Evolutionary conservation across 768 basidiomycete genomes (phyloP), one percentile per base, ranked within the genome.

Genomic region (Boletus insuetus): DNA sequence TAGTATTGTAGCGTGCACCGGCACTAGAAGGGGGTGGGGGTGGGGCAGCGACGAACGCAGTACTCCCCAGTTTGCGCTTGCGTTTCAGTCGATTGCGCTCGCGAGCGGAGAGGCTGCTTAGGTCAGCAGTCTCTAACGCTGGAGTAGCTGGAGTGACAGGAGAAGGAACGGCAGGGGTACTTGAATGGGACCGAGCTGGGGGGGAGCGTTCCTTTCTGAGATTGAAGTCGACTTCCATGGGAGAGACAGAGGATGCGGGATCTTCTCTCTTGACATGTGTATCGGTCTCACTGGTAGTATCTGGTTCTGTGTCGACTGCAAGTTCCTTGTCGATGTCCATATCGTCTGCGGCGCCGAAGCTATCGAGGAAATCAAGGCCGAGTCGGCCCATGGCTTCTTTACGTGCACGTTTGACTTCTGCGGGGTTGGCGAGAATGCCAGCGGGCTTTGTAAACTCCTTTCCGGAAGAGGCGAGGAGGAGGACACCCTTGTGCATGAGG

Each of bases 71-170:
- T 65, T 95, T 97, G 53, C 95, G 88, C 68, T 98, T 98, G 29
- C 97, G 82, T 71, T 99, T 99, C 32, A 98, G 76, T 45, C 95
- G 83, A 68, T 97, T 97, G 32, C 90, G 84, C 72, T 98, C 96
- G 51, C 97, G 85, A 12, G 94, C 93, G 32, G 94, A 97, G 43
- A 98, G 75, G 7, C 80, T 81, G 41, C 65, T 74, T 5, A 77
- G 57, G 58, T 86, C 84, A 13, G 74, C 58, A 9, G 57, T 29
- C 41, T 84, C 81, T 12, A 37, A 34, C 0, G 71, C 70, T 4
- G 74, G 70, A 6, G 73, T 69, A 4, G 63, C 49, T 7, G 70
- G 65, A 16, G 79, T 74, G 10, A 82, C 73, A 0, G 85, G 83
- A 0, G 85, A 80, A 3, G 81, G 77, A 34, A 60, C 71, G 1